phyloP scores from a whole-genome alignment of 169 alveolate genomes.

The Plasmodium falciparum region DNA sequence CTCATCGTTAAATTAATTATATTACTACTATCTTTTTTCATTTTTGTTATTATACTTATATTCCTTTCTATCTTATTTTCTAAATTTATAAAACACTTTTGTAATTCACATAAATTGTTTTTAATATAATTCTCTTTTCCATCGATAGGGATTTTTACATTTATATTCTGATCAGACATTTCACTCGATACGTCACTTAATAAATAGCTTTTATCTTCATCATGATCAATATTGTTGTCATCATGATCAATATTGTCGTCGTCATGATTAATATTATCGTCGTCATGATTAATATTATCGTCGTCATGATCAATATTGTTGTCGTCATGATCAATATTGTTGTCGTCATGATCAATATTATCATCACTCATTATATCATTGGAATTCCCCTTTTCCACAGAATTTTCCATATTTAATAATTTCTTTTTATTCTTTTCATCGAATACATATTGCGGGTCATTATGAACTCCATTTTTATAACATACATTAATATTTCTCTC shows the following conservation, averaged over 20 bases:
- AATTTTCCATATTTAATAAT: too few species aligned
- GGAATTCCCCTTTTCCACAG: too few species aligned
- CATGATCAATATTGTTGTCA: background rate
- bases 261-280: background rate
- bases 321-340: background rate
- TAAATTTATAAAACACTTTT: background rate
- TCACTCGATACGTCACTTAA: too few species aligned
- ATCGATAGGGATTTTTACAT: background rate
- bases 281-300: background rate
- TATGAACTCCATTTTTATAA: background rate
- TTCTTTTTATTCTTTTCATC: too few species aligned
- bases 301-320: background rate
- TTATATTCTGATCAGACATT: background rate
- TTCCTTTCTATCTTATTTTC: conserved; percentile 19
- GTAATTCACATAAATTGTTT: conserved; percentile 15
- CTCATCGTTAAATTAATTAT: background rate
- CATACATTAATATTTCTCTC: background rate
- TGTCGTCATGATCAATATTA: background rate
- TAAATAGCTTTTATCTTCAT: background rate
- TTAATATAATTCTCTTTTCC: conserved; percentile 10
- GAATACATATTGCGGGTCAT: background rate
- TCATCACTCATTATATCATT: too few species aligned
- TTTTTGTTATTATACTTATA: background rate
- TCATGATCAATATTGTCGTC: background rate
- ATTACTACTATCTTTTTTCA: too few species aligned